These are phyloP conservation scores for Elongisporangium senticosum DNA, from an alignment of 352 stramenopile genomes.

Conservation along the genomic window DNA sequence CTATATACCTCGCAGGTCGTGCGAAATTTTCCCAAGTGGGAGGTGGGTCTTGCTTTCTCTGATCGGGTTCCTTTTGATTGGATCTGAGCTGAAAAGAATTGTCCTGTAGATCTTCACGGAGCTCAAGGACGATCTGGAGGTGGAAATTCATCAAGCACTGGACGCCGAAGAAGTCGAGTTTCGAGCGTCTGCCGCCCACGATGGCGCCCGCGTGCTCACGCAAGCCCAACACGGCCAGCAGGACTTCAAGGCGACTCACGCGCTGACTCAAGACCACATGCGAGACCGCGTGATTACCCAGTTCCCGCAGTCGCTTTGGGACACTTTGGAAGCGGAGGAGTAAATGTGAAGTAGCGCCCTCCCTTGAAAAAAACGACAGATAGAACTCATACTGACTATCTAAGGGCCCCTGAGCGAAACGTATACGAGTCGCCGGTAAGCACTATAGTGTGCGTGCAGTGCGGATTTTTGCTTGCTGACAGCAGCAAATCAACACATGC, in stretches of 20 bases:
- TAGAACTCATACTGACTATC: too few species aligned
- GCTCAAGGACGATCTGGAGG: slow-evolving; percentile 28
- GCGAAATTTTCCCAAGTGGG: slow-evolving; percentile 55
- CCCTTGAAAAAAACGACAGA: too few species aligned
- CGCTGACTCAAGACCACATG: slow-evolving; percentile 60
- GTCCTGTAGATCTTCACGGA: slow-evolving; percentile 53
- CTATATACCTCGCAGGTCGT: slow-evolving; percentile 28
- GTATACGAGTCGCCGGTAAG: too few species aligned
- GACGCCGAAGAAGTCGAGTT: slow-evolving; percentile 54
- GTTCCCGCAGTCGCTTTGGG: slow-evolving; percentile 54
- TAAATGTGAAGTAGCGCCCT: background rate
- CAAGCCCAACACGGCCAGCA: slow-evolving; percentile 44
- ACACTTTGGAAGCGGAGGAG: background rate
- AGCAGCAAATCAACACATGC: too few species aligned
- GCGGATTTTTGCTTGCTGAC: too few species aligned
- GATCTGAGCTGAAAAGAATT: background rate
- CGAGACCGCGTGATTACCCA: slow-evolving; percentile 49
- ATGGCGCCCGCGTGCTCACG: slow-evolving; percentile 37
- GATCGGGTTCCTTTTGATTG: background rate
- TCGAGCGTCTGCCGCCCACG: slow-evolving; percentile 7
- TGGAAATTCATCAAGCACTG: slow-evolving; percentile 40
- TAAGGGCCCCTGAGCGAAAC: too few species aligned
- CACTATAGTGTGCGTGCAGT: too few species aligned
- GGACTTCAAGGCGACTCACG: slow-evolving; percentile 43
- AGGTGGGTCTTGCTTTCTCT: slow-evolving; percentile 23